Percentiles rank a stretch among this genome's conserved stretches.
Conservation (phyloP, 2,329 filamentous ascomycete genomes). For the Fusarium nanum region DNA sequence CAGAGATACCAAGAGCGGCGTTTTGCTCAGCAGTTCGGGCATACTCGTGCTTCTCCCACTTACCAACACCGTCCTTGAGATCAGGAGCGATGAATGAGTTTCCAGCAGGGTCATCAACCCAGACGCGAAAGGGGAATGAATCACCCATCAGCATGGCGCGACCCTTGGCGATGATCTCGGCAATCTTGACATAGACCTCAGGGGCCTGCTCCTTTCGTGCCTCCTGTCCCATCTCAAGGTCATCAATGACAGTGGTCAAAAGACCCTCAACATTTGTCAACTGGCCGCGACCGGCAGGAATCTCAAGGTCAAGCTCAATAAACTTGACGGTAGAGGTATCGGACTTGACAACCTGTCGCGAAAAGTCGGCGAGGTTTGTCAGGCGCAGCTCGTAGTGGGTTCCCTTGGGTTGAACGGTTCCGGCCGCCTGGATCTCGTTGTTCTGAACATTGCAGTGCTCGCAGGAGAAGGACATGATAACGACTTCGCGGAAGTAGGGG, state of each 20-base stretch:
- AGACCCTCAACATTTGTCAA: constrained; percentile 95
- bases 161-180: constrained; percentile 78
- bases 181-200: constrained; percentile 82
- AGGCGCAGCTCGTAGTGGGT: constrained; percentile 85
- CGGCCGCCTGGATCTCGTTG: constrained; percentile 93
- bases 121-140: constrained; percentile 87
- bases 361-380: constrained; percentile 78
- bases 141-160: constrained; percentile 81
- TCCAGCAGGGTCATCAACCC: constrained; percentile 89
- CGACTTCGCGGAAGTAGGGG: constrained; percentile 96
- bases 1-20: constrained; percentile 80
- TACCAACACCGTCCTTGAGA: constrained; percentile 80
- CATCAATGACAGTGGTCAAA: constrained; percentile 79
- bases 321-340: constrained; percentile 88
- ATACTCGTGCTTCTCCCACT: constrained; percentile 90
- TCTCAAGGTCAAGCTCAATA: constrained; percentile 92
- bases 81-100: constrained; percentile 98
- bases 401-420: constrained; percentile 90
- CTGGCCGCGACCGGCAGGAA: constrained; percentile 89
- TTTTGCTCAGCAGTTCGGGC: constrained; percentile 87
- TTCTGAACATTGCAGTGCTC: constrained; percentile 90
- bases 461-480: constrained; percentile 97
- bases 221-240: constrained; percentile 85
- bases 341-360: constrained; percentile 90
- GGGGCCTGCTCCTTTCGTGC: constrained; percentile 80